A percentile compares a stretch with the other conserved stretches of the same genome.
These are phyloP conservation scores for Aspergillus viridinutans DNA, from an alignment of 2,329 filamentous ascomycete species.

Conservation along the genomic window DNA sequence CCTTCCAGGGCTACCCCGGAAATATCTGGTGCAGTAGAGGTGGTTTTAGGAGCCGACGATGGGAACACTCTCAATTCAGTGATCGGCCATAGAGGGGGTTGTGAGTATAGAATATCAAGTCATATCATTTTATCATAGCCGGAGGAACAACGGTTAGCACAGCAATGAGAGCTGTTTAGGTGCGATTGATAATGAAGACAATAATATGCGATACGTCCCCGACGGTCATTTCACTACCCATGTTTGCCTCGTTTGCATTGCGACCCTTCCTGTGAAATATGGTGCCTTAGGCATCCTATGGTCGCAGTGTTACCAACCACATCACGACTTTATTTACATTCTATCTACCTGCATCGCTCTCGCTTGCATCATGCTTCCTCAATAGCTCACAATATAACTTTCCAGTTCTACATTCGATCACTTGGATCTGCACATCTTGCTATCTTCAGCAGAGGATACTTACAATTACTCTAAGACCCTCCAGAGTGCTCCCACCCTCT, in stretches of 20 bases:
- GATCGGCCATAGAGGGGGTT: not conserved
- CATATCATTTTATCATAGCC: slow-evolving; percentile 1
- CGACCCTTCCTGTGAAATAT: not conserved
- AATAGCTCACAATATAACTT: not conserved
- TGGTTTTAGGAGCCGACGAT: slow-evolving; percentile 9
- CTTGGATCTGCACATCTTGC: not conserved
- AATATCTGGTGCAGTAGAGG: slow-evolving; percentile 5
- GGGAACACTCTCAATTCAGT: not conserved
- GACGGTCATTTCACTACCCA: not conserved
- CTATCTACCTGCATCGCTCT: not conserved
- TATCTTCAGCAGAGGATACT: not conserved
- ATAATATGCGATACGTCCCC: not conserved
- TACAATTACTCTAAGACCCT: not conserved
- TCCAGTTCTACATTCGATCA: not conserved
- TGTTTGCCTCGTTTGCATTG: slow-evolving; percentile 18
- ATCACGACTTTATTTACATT: not conserved
- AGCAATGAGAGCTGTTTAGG: not conserved
- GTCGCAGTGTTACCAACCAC: too few relatives aligned
- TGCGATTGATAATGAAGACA: not conserved
- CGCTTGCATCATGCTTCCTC: not conserved
- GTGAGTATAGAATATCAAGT: slow-evolving; percentile 1
- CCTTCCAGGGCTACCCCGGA: slow-evolving; percentile 8
- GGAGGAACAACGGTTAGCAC: not conserved
- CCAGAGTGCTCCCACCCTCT: not conserved
- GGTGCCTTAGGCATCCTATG: not conserved